Percentiles rank a stretch among this genome's conserved stretches.
These are phyloP conservation scores for Alternaria alternata DNA, from an alignment of 2,329 filamentous ascomycete species.

Conservation along the genomic window DNA sequence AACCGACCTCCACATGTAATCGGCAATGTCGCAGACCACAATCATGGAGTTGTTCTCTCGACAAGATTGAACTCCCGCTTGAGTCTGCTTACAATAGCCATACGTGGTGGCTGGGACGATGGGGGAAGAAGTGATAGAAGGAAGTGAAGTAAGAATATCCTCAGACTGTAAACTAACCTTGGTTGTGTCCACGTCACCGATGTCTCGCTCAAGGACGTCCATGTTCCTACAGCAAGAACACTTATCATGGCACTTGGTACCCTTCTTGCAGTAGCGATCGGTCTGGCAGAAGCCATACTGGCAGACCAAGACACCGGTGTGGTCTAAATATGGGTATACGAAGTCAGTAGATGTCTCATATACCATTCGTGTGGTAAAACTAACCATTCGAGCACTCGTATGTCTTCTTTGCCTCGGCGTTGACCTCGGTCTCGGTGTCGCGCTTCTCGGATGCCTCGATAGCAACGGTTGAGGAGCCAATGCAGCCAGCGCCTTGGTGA, in stretches of 20 bases:
- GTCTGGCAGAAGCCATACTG: constrained; percentile 22
- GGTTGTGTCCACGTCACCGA: not conserved
- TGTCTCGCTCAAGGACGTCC: not conserved
- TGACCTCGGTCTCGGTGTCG: not conserved
- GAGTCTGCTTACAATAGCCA: not conserved
- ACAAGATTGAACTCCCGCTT: constrained; percentile 1
- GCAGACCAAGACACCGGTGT: constrained; percentile 17
- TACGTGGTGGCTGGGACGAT: not conserved
- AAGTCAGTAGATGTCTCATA: not conserved
- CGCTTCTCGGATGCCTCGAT: not conserved
- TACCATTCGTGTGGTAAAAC: not conserved
- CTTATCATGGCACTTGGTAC: constrained; percentile 14
- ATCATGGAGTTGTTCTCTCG: constrained; percentile 5
- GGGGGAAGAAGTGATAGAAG: not conserved
- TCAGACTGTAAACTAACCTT: not conserved
- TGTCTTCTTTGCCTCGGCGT: constrained; percentile 2
- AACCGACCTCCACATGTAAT: not conserved
- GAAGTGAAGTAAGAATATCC: not conserved
- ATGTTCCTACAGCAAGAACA: constrained; percentile 22
- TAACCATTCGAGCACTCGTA: constrained; percentile 11
- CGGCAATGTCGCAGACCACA: constrained; percentile 11
- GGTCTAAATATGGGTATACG: not conserved
- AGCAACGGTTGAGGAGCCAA: not conserved
- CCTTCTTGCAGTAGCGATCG: constrained; percentile 19
- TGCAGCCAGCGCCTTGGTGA: not conserved